phyloP scores from a whole-genome alignment of 176 grass and related monocot genomes.

The Pharus latifolius region DNA sequence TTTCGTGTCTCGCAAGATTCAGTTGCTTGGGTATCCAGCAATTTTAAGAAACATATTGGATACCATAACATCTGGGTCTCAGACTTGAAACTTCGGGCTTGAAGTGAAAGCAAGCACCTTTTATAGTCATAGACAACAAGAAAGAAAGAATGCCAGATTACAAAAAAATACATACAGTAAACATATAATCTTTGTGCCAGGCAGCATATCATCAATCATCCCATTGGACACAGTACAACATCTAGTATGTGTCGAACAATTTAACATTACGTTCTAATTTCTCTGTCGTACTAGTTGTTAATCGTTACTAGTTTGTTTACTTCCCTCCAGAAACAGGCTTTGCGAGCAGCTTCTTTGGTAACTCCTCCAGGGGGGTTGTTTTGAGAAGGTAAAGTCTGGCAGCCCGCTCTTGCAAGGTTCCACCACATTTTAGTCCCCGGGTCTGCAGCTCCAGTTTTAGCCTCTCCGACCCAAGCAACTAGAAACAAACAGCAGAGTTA shows the following conservation, averaged over 20 bases:
- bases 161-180: conserved; percentile 16
- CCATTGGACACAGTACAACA: neutral
- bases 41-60: neutral
- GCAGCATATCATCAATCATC: neutral
- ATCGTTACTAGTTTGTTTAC: conserved; percentile 1
- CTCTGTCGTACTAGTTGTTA: neutral
- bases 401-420: conserved; percentile 85
- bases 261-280: neutral
- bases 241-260: neutral
- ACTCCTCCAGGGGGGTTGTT: conserved; percentile 68
- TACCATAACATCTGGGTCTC: neutral
- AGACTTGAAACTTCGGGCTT: neutral
- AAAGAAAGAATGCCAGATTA: neutral
- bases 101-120: neutral
- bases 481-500: neutral
- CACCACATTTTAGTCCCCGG: conserved; percentile 69
- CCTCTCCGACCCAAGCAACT: conserved; percentile 69
- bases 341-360: conserved; percentile 87
- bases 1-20: too few species aligned
- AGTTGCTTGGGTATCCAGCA: too few species aligned
- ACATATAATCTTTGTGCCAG: conserved; percentile 11
- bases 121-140: neutral
- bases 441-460: conserved; percentile 78
- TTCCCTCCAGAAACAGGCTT: conserved; percentile 25
- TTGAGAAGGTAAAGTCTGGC: conserved; percentile 87